These are phyloP conservation scores for Prosopis cineraria DNA, from an alignment of 306 rosid species.

Conservation along the genomic window DNA sequence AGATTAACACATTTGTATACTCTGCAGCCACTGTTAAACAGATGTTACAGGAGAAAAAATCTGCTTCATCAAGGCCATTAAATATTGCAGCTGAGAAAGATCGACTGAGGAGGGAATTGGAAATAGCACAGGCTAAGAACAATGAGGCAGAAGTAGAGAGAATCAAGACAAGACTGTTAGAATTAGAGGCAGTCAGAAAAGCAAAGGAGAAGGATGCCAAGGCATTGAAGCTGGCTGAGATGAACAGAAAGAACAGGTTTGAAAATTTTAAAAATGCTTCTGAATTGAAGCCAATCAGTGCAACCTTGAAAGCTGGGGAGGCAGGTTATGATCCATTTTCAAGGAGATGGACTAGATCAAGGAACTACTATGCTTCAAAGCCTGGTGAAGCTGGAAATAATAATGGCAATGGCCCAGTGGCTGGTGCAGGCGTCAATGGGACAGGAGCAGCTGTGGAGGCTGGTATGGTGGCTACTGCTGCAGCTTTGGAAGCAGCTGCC, in stretches of 20 bases:
- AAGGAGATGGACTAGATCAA: conserved; percentile 96
- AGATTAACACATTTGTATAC: conserved; percentile 73
- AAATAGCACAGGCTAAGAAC: conserved; percentile 62
- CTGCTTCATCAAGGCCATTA: conserved; percentile 74
- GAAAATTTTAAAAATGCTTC: conserved; percentile 98
- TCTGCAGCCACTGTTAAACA: conserved; percentile 93
- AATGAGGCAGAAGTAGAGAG: conserved; percentile 66
- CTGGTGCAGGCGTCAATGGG: conserved; percentile 37
- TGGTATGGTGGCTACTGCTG: conserved; percentile 80
- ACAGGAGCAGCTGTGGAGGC: conserved; percentile 37
- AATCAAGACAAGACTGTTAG: conserved; percentile 67
- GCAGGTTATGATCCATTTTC: conserved; percentile 99
- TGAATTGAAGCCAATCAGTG: conserved; percentile 57
- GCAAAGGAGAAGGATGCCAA: conserved; percentile 62
- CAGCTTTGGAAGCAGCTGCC: conserved; percentile 88
- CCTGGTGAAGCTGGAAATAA: conserved; percentile 59
- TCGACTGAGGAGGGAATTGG: conserved; percentile 72
- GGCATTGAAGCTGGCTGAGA: conserved; percentile 89
- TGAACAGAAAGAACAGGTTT: conserved; percentile 91
- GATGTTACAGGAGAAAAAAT: conserved; percentile 87
- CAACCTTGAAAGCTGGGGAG: conserved; percentile 80
- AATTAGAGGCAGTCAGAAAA: conserved; percentile 71
- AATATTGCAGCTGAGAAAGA: conserved; percentile 97
- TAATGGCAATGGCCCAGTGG: conserved; percentile 34
- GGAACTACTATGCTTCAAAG: conserved; percentile 74